Conservation (phyloP, 2,329 filamentous ascomycete genomes). For the Paecilomyces sp. region DNA sequence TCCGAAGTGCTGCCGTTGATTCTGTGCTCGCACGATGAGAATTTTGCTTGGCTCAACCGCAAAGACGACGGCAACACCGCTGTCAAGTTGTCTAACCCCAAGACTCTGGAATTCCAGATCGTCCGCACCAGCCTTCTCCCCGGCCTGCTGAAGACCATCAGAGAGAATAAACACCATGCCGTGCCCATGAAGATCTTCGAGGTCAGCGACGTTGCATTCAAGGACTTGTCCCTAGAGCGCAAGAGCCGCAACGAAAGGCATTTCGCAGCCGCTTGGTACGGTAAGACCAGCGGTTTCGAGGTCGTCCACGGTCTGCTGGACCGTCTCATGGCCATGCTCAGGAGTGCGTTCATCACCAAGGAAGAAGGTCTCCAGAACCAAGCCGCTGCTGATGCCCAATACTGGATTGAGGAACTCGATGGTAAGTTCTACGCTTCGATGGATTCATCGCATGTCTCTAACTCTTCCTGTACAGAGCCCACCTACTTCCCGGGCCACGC, state of each 20-base stretch:
- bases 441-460: conserved; percentile 2
- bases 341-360: conserved; percentile 67
- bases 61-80: conserved; percentile 78
- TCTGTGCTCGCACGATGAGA: conserved; percentile 95
- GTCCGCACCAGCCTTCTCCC: conserved; percentile 81
- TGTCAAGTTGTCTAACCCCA: conserved; percentile 82
- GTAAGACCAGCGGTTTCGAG: conserved; percentile 91
- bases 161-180: conserved; percentile 83
- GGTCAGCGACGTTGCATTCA: conserved; percentile 84
- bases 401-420: conserved; percentile 91
- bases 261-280: conserved; percentile 93
- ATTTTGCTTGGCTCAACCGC: conserved; percentile 91
- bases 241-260: conserved; percentile 88
- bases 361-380: conserved; percentile 62
- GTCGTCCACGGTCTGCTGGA: conserved; percentile 91
- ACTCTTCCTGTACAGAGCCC: conserved; percentile 45
- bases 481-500: conserved; percentile 91
- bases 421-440: conserved; percentile 38
- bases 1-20: conserved; percentile 93
- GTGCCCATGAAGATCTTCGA: conserved; percentile 92
- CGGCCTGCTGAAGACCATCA: conserved; percentile 84
- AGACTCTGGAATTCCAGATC: conserved; percentile 88
- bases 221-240: conserved; percentile 73
- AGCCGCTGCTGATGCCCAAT: conserved; percentile 57
- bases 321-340: conserved; percentile 86